These are phyloP conservation scores for Knoxdaviesia proteae DNA, from an alignment of 2,329 filamentous ascomycete genomes.

Conservation along the genomic window DNA sequence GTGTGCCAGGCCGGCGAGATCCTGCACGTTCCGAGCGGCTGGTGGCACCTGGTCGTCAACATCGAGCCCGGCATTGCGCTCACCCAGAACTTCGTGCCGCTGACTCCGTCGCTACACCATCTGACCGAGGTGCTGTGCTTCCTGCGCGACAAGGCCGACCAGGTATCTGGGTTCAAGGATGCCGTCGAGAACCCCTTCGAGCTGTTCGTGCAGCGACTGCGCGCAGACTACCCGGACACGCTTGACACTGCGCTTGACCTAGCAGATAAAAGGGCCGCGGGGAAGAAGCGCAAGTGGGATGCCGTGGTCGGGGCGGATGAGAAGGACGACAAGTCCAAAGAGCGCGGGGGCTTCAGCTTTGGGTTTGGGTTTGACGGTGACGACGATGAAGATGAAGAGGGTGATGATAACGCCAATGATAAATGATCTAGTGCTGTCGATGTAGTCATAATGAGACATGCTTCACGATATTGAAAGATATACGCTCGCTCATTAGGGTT, in stretches of 20 bases:
- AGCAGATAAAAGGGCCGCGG: conserved; percentile 36
- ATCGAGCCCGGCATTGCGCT: conserved; percentile 67
- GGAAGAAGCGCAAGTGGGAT: conserved; percentile 74
- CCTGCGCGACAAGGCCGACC: conserved; percentile 59
- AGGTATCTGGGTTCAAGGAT: conserved; percentile 68
- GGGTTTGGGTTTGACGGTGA: conserved; percentile 26
- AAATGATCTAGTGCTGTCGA: too few species aligned
- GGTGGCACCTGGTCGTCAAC: conserved; percentile 95
- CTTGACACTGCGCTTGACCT: conserved; percentile 43
- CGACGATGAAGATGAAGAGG: neutral
- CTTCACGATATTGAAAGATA: too few species aligned
- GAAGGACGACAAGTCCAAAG: conserved; percentile 5
- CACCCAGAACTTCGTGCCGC: conserved; percentile 88
- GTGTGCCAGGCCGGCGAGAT: conserved; percentile 73
- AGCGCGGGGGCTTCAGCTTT: conserved; percentile 27
- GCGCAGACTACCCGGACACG: conserved; percentile 40
- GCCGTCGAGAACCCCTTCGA: conserved; percentile 52
- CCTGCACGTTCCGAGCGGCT: conserved; percentile 78
- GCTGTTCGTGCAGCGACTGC: conserved; percentile 52
- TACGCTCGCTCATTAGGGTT: too few species aligned
- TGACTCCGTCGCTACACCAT: conserved; percentile 30
- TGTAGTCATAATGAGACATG: too few species aligned
- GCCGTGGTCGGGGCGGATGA: conserved; percentile 33
- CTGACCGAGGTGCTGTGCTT: conserved; percentile 60
- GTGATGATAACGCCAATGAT: neutral